Base-by-base conservation (phyloP, 176 grass and related monocot species). In the Tillandsia fasciculata region DNA sequence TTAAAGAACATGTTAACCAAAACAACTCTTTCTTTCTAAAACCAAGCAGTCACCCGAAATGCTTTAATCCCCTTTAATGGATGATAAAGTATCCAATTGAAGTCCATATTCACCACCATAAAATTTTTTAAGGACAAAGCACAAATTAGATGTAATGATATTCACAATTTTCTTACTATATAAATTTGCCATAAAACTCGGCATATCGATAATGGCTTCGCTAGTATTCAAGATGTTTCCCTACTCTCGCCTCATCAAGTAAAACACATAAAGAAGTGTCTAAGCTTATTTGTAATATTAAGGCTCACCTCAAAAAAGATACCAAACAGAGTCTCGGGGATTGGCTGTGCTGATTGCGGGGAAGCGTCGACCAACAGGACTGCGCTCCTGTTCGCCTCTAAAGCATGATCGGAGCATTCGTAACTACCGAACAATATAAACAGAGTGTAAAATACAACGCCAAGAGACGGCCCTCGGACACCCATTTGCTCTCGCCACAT, bases 281-380 rank as follows among this genome's bases (percentile, higher is more conserved):
- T 71, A 11, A 70, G 29, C 52, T 26, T 54, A 9, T 26, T 10
- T 66, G 26, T 6, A 64, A 54, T 63, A 72, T n/a, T 66, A 48
- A 42, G 11, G 27, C 64, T 78, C 65, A 91, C 92, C 92, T 96
- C 92, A 72, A 96, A 96, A 75, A 96, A 96, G 22, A 89, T 58
- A 7, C 92, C 92, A 65, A 96, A 88, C 9, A 96, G 42, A 57
- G 63, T 85, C 13, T 91, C 85, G 18, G 92, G 81, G 50, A 89
- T 89, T 66, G 82, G 80, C 13, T 26, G 59, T 51, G 77, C 82
- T 63, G 70, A 72, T 65, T 84, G 70, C 12, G 66, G 52, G 1
- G 85, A 88, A 49, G 88, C 79, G 73, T 91, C 58, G 47, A 96
- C 78, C 1, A 77, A 11, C 12, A 96, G 74, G 15, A 71, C 51